Conservation (phyloP, 345 rosid genomes). For the Eucalyptus sp. region DNA sequence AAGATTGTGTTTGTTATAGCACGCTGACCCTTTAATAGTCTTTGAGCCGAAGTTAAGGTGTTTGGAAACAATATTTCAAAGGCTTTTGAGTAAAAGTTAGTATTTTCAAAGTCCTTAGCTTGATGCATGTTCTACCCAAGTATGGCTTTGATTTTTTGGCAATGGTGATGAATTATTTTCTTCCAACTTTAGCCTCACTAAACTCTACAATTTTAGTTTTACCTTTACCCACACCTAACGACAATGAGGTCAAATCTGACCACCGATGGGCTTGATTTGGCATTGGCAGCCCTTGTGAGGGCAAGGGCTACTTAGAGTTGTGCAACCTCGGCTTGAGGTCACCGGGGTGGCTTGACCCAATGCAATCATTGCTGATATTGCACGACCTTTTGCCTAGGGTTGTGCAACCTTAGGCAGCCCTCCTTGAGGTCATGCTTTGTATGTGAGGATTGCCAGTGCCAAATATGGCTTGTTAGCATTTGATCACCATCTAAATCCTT, state of each 20-base stretch:
- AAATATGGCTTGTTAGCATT: too few species aligned
- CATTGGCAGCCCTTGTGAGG: background rate
- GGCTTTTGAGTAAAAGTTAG: background rate
- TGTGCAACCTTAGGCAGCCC: too few species aligned
- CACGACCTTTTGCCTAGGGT: too few species aligned
- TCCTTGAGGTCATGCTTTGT: too few species aligned
- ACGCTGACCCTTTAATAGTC: background rate
- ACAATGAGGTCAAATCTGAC: background rate
- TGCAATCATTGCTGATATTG: fast-evolving
- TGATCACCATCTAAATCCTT: fast-evolving
- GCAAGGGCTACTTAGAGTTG: background rate
- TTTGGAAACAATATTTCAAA: background rate
- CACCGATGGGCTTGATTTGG: fast-evolving
- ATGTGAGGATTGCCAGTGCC: too few species aligned
- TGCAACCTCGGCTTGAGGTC: too few species aligned
- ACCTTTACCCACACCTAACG: background rate
- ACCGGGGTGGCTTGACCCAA: background rate
- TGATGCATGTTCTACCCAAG: background rate
- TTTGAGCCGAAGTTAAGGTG: background rate
- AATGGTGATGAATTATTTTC: background rate
- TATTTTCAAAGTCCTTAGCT: background rate
- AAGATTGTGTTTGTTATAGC: background rate
- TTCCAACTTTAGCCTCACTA: background rate
- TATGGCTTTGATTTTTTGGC: background rate
- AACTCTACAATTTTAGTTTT: too few species aligned